phyloP scores from a whole-genome alignment of 2,329 filamentous ascomycete species.

The Coniella lustricola region DNA sequence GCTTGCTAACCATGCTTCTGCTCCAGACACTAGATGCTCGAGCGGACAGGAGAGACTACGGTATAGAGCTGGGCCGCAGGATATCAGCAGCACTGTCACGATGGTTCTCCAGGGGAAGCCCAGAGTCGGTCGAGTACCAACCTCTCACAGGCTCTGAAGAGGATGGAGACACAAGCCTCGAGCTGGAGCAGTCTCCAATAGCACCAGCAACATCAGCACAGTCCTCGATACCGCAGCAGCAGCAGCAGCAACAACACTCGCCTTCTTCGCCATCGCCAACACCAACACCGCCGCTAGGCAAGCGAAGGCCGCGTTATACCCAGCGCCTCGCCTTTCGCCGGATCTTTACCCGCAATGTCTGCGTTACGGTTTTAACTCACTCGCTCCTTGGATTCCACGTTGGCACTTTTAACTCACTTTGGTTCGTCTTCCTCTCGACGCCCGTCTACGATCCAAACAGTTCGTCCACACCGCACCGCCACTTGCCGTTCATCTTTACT shows the following conservation, averaged over 20 bases:
- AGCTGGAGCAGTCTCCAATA: slow-evolving; percentile 21
- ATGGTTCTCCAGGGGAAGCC: slow-evolving; percentile 18
- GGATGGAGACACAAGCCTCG: slow-evolving; percentile 23
- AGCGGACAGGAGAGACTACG: slow-evolving; percentile 34
- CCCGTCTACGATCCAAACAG: slow-evolving; percentile 46
- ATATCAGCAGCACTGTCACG: slow-evolving; percentile 25
- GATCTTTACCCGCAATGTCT: slow-evolving; percentile 50
- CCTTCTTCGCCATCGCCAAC: too few species aligned
- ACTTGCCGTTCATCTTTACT: slow-evolving; percentile 56
- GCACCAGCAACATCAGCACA: too few species aligned
- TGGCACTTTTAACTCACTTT: slow-evolving; percentile 69
- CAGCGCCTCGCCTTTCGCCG: slow-evolving; percentile 43
- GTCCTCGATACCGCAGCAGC: too few species aligned
- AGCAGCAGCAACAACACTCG: too few species aligned
- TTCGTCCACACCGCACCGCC: slow-evolving; percentile 24
- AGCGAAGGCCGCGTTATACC: slow-evolving; percentile 32
- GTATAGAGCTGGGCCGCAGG: slow-evolving; percentile 32
- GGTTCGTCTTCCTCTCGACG: slow-evolving; percentile 70
- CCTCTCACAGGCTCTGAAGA: slow-evolving; percentile 27
- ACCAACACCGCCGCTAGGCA: too few species aligned
- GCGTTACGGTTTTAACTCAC: slow-evolving; percentile 52
- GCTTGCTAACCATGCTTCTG: slow-evolving; percentile 9
- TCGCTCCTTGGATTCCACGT: slow-evolving; percentile 67
- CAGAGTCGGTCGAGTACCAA: slow-evolving; percentile 24
- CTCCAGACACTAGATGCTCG: slow-evolving; percentile 40